phyloP scores from a whole-genome alignment of 805 yeast species.

The Myxozyma monticola region DNA sequence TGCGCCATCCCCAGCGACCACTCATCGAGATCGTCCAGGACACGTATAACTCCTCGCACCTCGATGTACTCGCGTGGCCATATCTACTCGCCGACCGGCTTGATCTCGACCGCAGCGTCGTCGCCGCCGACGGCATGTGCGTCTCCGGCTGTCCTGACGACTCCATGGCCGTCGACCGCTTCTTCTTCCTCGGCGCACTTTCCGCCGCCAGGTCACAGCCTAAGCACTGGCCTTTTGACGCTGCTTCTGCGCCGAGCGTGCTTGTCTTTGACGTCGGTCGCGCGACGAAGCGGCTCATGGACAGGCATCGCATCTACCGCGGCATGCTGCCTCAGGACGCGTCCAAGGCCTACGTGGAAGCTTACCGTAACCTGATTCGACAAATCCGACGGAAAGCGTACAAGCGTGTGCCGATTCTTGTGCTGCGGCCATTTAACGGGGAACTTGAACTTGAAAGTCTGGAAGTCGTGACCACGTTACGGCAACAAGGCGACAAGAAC shows the following conservation, averaged over 20 bases:
- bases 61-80: slow-evolving; percentile 25
- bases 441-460: slow-evolving; percentile 24
- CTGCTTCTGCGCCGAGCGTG: slow-evolving; percentile 14
- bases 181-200: slow-evolving; percentile 23
- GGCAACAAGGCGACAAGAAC: slow-evolving; percentile 23
- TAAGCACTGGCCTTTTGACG: slow-evolving; percentile 27
- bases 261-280: slow-evolving; percentile 21
- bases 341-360: slow-evolving; percentile 22
- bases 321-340: slow-evolving; percentile 28
- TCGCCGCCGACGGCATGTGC: slow-evolving; percentile 17
- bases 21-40: slow-evolving; percentile 24
- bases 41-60: slow-evolving; percentile 13
- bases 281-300: slow-evolving; percentile 22
- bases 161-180: slow-evolving; percentile 16
- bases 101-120: slow-evolving; percentile 13
- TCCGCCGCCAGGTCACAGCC: slow-evolving; percentile 20
- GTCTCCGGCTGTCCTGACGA: slow-evolving; percentile 21
- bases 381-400: slow-evolving; percentile 26
- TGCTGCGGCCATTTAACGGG: slow-evolving; percentile 26
- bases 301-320: slow-evolving; percentile 11
- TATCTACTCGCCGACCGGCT: slow-evolving; percentile 16
- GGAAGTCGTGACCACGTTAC: slow-evolving; percentile 17
- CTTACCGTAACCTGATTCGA: slow-evolving; percentile 16
- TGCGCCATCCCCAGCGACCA: not conserved
- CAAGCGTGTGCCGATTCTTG: slow-evolving; percentile 24